phyloP scores from a whole-genome alignment of 169 alveolate species.

The Eimeria necatrix region DNA sequence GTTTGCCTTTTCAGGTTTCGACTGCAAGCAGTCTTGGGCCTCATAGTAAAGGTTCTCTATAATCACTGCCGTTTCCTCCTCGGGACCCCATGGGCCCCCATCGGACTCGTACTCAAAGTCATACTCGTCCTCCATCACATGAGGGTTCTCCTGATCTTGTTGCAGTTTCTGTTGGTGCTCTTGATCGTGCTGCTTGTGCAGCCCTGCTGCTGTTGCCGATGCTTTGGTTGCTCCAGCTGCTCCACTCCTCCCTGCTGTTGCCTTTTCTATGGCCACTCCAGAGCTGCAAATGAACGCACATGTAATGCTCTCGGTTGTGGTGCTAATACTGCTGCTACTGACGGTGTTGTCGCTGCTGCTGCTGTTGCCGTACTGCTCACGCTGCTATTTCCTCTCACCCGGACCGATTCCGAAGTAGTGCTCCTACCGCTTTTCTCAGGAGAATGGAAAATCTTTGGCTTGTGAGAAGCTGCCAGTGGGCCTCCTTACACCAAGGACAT shows the following conservation, averaged over 20 bases:
- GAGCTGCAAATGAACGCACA: background rate
- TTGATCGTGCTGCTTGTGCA: conserved; percentile 17
- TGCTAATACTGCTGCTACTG: background rate
- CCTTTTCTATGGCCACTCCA: background rate
- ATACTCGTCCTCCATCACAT: conserved; percentile 68
- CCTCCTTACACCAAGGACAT: too few species aligned
- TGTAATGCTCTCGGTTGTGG: too few species aligned
- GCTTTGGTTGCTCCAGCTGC: background rate
- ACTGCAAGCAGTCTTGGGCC: conserved; percentile 66
- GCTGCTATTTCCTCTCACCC: background rate
- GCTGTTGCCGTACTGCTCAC: background rate
- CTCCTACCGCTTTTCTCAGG: background rate
- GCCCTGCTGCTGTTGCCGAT: conserved; percentile 22
- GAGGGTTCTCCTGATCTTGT: background rate
- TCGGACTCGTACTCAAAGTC: conserved; percentile 64
- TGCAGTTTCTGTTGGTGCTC: background rate
- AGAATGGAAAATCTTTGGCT: background rate
- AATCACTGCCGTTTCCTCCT: conserved; percentile 38
- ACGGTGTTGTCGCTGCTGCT: background rate
- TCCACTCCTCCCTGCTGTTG: background rate
- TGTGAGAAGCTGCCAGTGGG: too few species aligned
- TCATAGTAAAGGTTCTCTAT: conserved; percentile 64
- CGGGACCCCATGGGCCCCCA: conserved; percentile 76
- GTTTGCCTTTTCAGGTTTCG: conserved; percentile 60
- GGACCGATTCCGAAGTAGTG: background rate